phyloP scores from a whole-genome alignment of 176 grass and related monocot genomes.

The Cenchrus purpureus region DNA sequence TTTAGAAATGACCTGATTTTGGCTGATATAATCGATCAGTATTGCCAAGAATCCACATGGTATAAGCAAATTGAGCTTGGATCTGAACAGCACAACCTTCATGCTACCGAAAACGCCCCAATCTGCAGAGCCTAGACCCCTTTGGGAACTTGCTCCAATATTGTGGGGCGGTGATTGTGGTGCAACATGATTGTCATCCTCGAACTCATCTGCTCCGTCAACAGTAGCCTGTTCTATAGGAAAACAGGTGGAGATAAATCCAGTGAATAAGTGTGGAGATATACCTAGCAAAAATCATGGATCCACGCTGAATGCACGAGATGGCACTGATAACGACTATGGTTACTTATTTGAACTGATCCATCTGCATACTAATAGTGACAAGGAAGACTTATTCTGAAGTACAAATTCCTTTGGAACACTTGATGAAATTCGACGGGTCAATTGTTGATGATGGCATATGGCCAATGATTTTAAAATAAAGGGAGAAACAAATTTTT shows the following conservation, averaged over 20 bases:
- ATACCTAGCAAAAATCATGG: background rate
- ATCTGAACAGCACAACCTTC: conserved; percentile 56
- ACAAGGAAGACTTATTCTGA: conserved; percentile 9
- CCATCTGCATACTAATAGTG: conserved; percentile 32
- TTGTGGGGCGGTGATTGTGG: conserved; percentile 16
- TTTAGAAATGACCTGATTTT: conserved; percentile 48
- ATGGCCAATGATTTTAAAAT: background rate
- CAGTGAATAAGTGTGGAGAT: conserved; percentile 40
- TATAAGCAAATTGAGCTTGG: conserved; percentile 74
- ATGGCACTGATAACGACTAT: background rate
- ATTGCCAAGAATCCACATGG: conserved; percentile 70
- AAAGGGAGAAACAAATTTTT: background rate
- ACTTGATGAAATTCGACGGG: background rate
- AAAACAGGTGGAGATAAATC: conserved; percentile 30
- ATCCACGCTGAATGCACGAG: conserved; percentile 1
- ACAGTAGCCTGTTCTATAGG: conserved; percentile 44
- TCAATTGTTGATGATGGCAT: background rate
- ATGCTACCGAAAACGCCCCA: conserved; percentile 43
- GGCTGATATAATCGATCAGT: conserved; percentile 45
- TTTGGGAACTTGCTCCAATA: conserved; percentile 22
- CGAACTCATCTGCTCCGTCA: conserved; percentile 43
- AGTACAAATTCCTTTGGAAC: background rate
- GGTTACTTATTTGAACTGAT: conserved; percentile 19
- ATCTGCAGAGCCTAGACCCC: conserved; percentile 9
- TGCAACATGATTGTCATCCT: conserved; percentile 46